phyloP scores from a whole-genome alignment of 2,329 filamentous ascomycete genomes.

The Microcera coccophila region DNA sequence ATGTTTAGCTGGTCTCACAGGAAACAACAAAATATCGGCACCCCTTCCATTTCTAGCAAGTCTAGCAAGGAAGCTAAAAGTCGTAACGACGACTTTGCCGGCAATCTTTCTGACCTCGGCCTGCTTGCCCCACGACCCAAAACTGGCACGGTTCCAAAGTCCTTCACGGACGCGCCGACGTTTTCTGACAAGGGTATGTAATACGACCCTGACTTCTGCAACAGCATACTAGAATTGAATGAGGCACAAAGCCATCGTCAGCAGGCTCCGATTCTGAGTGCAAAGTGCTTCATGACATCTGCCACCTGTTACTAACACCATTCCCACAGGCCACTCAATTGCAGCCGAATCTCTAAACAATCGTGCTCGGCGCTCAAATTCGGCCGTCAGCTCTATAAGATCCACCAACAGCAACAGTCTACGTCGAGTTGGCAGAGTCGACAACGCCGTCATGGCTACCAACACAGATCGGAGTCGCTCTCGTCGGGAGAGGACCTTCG shows the following conservation, averaged over 20 bases:
- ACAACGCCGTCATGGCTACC: slow-evolving; percentile 44
- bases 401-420: slow-evolving; percentile 31
- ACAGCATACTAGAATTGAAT: neutral
- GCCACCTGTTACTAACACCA: slow-evolving; percentile 8
- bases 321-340: slow-evolving; percentile 25
- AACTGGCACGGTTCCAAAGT: slow-evolving; percentile 25
- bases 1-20: slow-evolving; percentile 38
- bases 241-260: neutral
- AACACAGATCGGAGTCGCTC: slow-evolving; percentile 68
- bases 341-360: slow-evolving; percentile 25
- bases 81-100: slow-evolving; percentile 15
- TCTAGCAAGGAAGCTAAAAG: slow-evolving; percentile 4
- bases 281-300: neutral
- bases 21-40: slow-evolving; percentile 28
- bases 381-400: slow-evolving; percentile 32
- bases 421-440: slow-evolving; percentile 35
- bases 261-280: neutral
- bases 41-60: slow-evolving; percentile 16
- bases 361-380: slow-evolving; percentile 29
- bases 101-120: slow-evolving; percentile 29
- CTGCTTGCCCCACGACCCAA: slow-evolving; percentile 27
- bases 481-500: slow-evolving; percentile 87
- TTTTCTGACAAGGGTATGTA: slow-evolving; percentile 41
- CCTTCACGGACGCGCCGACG: slow-evolving; percentile 30
- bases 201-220: neutral